A percentile compares a stretch with the other conserved stretches of the same genome.
These are phyloP conservation scores for Cyberlindnera xishuangbannaensis DNA, from an alignment of 805 yeast genomes.

Conservation along the genomic window DNA sequence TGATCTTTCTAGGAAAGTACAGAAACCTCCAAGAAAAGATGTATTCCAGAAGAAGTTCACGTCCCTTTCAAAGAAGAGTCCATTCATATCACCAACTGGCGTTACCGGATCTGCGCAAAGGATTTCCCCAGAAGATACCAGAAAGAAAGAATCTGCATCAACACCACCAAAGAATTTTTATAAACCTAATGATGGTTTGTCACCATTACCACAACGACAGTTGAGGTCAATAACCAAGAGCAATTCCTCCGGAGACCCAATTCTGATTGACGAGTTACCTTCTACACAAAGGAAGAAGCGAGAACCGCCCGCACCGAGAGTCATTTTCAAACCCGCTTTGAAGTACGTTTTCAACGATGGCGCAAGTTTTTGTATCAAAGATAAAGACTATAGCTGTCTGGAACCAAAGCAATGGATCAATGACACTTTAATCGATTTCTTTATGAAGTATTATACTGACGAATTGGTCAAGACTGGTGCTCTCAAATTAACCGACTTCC, in stretches of 20 bases:
- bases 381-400: constrained; percentile 72
- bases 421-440: constrained; percentile 84
- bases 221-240: too few species aligned
- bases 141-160: too few species aligned
- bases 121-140: not conserved
- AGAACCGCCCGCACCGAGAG: not conserved
- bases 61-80: not conserved
- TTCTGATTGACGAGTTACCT: not conserved
- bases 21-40: not conserved
- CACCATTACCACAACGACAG: too few species aligned
- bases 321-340: constrained; percentile 33
- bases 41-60: not conserved
- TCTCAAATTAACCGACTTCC: constrained; percentile 33
- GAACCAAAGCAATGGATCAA: constrained; percentile 83
- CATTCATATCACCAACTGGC: not conserved
- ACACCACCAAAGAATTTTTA: too few species aligned
- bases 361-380: constrained; percentile 49
- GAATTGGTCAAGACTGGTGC: constrained; percentile 36
- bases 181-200: too few species aligned
- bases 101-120: not conserved
- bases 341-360: constrained; percentile 49
- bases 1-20: not conserved
- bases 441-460: constrained; percentile 54
- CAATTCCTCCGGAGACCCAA: too few species aligned
- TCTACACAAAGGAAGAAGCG: not conserved